Evolutionary conservation across 2,329 filamentous ascomycete genomes (phyloP), one percentile per base, ranked within the genome.

Genomic region (Peltaster fructicola): DNA sequence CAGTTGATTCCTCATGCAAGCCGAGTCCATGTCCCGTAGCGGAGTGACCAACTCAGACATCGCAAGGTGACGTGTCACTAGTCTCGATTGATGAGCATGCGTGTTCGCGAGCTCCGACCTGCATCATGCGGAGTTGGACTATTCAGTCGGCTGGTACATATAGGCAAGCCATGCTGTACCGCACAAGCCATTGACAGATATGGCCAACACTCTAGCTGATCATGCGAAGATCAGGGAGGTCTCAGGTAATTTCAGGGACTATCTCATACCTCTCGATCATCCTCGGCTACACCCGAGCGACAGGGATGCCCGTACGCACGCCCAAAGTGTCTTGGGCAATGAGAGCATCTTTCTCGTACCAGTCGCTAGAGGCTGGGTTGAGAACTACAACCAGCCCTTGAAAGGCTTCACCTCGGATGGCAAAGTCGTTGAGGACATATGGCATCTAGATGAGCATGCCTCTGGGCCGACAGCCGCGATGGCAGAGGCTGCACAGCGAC

Each of bases 331-430:
- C 7, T 25, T 39, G 6, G 26, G 32, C 8, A 35, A 37, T 19
- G 28, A 31, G 12, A n/a, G 27, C 11, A 38, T 41, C 17, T 40
- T 39, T 26, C 20, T 41, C n/a, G 31, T 29, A 10, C 37, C 38
- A 14, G 33, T 40, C n/a, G 38, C 38, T 9, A 28, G 33, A 27
- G 32, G 36, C n/a, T 41, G 38, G 38, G 10, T 38, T 3, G 21
- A 39, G 23, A 38, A 40, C 14, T 41, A 41, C 23, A 39, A 66
- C 28, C 70, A 78, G 48, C 73, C 75, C 0, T 80, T 68, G 44
- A 68, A 65, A 40, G 75, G 75, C 12, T 55, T 81, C 15, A 79
- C 75, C 0, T 67, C 51, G 5, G 69, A 80, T 33, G 75, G 73
- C 57, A 31, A 34, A 9, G 31, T 40, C 7, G 25, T 32, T 3